A percentile compares a stretch with the other conserved stretches of the same genome.
These are phyloP conservation scores for Leccinum subtestaceum DNA, from an alignment of 768 basidiomycete genomes.

Conservation along the genomic window DNA sequence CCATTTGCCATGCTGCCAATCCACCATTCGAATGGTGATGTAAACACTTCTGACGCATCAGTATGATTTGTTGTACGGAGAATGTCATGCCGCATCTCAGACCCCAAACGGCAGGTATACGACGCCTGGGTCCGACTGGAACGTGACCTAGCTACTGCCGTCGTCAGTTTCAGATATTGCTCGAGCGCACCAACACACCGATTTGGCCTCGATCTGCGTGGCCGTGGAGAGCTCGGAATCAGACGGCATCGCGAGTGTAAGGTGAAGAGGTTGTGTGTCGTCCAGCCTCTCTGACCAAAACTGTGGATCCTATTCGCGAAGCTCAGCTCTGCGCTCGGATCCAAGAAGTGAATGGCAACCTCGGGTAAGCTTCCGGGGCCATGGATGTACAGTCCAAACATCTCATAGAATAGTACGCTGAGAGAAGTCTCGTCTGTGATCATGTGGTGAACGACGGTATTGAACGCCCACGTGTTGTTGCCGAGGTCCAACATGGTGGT, in stretches of 20 bases:
- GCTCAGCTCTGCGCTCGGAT: conserved; percentile 26
- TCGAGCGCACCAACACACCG: neutral
- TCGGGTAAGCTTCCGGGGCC: conserved; percentile 25
- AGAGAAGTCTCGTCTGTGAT: conserved; percentile 31
- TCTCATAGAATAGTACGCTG: conserved; percentile 28
- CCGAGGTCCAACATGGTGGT: conserved; percentile 28
- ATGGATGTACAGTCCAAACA: conserved; percentile 27
- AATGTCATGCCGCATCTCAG: too few species aligned
- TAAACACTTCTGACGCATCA: too few species aligned
- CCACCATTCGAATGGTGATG: neutral
- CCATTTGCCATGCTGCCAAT: too few species aligned
- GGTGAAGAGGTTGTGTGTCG: conserved; percentile 18
- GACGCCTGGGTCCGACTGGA: too few species aligned
- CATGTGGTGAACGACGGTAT: conserved; percentile 30
- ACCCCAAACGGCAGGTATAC: too few species aligned
- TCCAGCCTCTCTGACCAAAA: conserved; percentile 25
- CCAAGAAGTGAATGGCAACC: conserved; percentile 18
- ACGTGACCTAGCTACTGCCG: too few species aligned
- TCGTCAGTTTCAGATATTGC: too few species aligned
- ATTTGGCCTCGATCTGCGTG: conserved; percentile 27
- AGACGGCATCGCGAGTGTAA: conserved; percentile 26
- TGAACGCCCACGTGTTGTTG: conserved; percentile 25
- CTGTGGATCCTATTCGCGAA: conserved; percentile 24
- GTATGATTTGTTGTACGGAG: too few species aligned
- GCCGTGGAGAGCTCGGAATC: conserved; percentile 25